Evolutionary conservation across 106 monocot genomes (phyloP), one percentile per base, ranked within the genome.

Genomic region (Agapanthus africanus): DNA sequence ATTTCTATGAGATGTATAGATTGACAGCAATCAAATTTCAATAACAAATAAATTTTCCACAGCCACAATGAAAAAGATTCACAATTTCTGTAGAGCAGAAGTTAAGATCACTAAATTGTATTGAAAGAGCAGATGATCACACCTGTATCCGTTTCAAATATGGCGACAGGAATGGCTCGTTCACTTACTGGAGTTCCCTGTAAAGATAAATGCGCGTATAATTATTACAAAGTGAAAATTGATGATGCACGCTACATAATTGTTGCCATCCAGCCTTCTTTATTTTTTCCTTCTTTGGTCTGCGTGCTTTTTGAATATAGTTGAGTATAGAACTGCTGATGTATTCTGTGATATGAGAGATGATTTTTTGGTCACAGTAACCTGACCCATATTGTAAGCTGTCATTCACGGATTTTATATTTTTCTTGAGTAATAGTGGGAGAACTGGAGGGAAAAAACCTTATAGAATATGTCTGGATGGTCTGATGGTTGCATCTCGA

Each of bases 161-260:
- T 91, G 51, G 91, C 92, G 39, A 97, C 95, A 74, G 95, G 95
- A 15, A 97, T 67, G 61, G 95, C 95, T 72, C 95, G 88, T 66
- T 97, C 91, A 69, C 95, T 97, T 9, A 97, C 95, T 72, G 95
- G 86, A 81, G 95, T 82, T 16, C 92, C 91, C 95, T 97, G 72
- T 40, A 82, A 51, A 26, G 28, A 69, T 54, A 67, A 30, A 30
- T 6, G 25, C 23, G 28, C 16, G 18, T 22, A 40, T 22, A 70
- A 42, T 36, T 28, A 10, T n/a, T 10, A 13, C 22, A 65, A 42
- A 71, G 21, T 16, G 61, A 69, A 33, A 54, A 67, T 14, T 74
- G 1, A 66, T 11, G 21, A 11, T 4, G n/a, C 7, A 66, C 39
- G 42, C 52, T 38, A n/a, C n/a, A n/a, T n/a, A n/a, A n/a, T n/a